Evolutionary conservation across 305 asterid species (phyloP), one percentile per base, ranked within the genome.

Genomic region (Fraxinus sp.): DNA sequence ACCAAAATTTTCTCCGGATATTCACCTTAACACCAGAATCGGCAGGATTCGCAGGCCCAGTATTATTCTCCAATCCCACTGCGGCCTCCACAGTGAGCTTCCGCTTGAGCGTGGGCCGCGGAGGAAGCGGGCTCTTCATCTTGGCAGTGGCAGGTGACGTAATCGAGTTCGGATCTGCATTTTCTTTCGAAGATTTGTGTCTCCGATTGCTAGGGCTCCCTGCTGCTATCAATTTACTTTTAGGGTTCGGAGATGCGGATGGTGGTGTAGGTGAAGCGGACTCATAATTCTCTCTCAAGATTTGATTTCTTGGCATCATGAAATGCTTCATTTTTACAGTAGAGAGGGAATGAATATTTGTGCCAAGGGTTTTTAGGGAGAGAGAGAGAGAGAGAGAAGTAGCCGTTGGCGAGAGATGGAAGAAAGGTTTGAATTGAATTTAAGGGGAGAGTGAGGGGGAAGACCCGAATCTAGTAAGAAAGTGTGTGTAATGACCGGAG

Each of bases 11-110:
- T 20, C 11, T 32, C 64, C 82, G 14, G 36, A 79, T 44, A 28
- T 33, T 80, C 78, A 92, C 98, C 91, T 93, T 91, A n/a, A 97
- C 99, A 72, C 99, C 99, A 35, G 99, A 91, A 87, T 97, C 98
- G 5, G 84, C 71, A 24, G 89, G 81, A 80, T 87, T 88, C 24
- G 73, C 55, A 55, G 86, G 78, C 57, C 86, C 80, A 36, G 76
- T 81, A 20, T 81, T 83, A 76, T 81, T 88, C 66, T 93, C 97
- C 26, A 90, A 77, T 64, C 84, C 87, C 5, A 78, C 83, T 74
- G 37, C 87, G 8, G 94, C 59, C 80, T 95, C 99, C 55, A 87
- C 88, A 78, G 90, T 86, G 88, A 91, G 97, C 91, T 93, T 92
- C 87, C 98, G 89, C 88, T 94, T 96, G 84, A 89, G 96, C 20